These are phyloP conservation scores for Ascochyta pisi DNA, from an alignment of 2,329 filamentous ascomycete species.

Conservation along the genomic window DNA sequence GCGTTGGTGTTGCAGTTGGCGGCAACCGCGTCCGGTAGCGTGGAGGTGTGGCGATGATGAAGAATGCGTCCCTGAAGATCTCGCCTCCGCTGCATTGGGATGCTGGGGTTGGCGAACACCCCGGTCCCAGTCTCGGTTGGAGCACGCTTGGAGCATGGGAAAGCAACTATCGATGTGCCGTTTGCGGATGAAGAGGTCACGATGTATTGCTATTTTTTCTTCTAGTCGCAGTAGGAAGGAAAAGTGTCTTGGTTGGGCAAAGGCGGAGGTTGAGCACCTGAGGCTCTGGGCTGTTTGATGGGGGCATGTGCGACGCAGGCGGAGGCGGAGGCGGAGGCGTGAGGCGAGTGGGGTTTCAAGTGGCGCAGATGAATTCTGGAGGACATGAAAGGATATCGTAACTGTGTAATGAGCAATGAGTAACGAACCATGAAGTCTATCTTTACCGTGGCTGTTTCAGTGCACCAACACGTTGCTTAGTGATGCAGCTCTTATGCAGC, in stretches of 20 bases:
- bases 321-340: neutral
- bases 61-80: constrained; percentile 8
- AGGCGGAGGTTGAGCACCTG: neutral
- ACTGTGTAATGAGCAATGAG: no score
- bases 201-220: neutral
- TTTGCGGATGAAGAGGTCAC: neutral
- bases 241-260: neutral
- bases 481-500: no score
- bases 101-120: neutral
- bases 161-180: neutral
- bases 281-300: neutral
- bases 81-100: constrained; percentile 11
- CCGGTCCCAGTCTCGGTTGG: constrained; percentile 3
- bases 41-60: neutral
- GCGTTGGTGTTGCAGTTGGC: constrained; percentile 6
- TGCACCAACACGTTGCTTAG: no score
- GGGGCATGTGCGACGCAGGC: neutral
- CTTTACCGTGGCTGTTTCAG: no score
- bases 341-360: constrained; percentile 12
- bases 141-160: neutral
- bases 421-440: neutral
- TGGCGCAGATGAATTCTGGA: constrained; percentile 1
- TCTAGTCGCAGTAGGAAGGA: no score
- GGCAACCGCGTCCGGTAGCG: neutral
- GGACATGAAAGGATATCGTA: no score